These are phyloP conservation scores for Larix sibirica DNA, from an alignment of 83 land plant genomes.

Conservation along the genomic window DNA sequence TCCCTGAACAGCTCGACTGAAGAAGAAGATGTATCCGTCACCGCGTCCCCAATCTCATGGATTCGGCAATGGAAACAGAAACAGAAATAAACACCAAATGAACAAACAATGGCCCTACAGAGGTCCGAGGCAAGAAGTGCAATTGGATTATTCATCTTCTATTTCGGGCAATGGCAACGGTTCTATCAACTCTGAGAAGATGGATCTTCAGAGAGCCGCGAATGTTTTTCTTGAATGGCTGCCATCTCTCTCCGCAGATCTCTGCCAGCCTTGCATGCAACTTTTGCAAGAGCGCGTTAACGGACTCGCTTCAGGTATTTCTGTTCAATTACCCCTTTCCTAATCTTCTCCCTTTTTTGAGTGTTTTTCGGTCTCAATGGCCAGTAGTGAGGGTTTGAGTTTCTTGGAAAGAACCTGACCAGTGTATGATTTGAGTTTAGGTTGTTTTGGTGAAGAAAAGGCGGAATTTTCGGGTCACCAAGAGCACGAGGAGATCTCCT, in stretches of 20 bases:
- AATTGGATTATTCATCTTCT: too few relatives aligned
- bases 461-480: not conserved
- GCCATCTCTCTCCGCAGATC: not conserved
- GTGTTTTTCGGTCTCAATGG: not conserved
- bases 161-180: too few relatives aligned
- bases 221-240: not conserved
- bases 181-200: too few relatives aligned
- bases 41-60: too few relatives aligned
- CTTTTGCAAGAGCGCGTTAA: not conserved
- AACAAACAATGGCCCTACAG: too few relatives aligned
- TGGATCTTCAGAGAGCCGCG: not conserved
- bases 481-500: not conserved
- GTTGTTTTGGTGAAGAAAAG: not conserved
- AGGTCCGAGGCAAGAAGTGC: too few relatives aligned
- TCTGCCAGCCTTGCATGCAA: not conserved
- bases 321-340: not conserved
- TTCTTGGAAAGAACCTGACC: not conserved
- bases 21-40: too few relatives aligned
- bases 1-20: too few relatives aligned
- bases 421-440: not conserved
- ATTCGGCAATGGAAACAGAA: too few relatives aligned
- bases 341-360: not conserved
- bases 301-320: not conserved
- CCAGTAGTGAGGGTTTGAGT: not conserved
- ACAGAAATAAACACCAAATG: too few relatives aligned